These are phyloP conservation scores for Stephania cephalantha DNA, from an alignment of 164 flowering plant genomes.

Conservation along the genomic window DNA sequence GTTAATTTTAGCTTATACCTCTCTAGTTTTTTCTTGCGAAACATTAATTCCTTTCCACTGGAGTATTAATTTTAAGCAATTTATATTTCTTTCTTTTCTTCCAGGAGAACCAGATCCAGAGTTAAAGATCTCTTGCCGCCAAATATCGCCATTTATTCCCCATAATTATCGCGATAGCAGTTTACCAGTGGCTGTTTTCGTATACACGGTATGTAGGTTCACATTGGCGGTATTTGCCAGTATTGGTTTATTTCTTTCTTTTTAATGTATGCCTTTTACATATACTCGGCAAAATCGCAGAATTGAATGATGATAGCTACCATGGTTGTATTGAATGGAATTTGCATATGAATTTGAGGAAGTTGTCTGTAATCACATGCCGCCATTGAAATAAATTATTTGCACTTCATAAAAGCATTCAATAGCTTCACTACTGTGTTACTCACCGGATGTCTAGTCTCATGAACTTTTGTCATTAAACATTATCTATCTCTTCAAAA, in stretches of 20 bases:
- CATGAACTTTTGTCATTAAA: no score
- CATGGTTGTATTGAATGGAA: neutral
- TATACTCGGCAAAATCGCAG: neutral
- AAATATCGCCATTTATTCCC: conserved; percentile 98
- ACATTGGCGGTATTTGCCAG: neutral
- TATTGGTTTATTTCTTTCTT: no score
- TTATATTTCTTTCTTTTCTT: neutral
- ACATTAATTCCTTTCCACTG: neutral
- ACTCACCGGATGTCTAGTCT: no score
- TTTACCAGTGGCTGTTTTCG: conserved; percentile 92
- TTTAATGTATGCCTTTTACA: neutral
- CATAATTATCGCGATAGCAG: conserved; percentile 93
- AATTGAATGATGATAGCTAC: neutral
- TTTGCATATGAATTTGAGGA: neutral
- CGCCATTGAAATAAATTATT: neutral
- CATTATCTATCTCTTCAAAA: no score
- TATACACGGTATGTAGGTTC: conserved; percentile 67
- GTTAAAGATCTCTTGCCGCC: conserved; percentile 88
- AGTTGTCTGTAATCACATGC: neutral
- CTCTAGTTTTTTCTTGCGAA: neutral
- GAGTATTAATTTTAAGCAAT: neutral
- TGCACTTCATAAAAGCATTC: no score
- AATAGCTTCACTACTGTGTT: no score
- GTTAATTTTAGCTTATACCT: neutral
- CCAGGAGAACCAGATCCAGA: conserved; percentile 99